Evolutionary conservation across 208 protist species (phyloP), one percentile per base, ranked within the genome.

Genomic region (Novymonas esmeraldas): DNA sequence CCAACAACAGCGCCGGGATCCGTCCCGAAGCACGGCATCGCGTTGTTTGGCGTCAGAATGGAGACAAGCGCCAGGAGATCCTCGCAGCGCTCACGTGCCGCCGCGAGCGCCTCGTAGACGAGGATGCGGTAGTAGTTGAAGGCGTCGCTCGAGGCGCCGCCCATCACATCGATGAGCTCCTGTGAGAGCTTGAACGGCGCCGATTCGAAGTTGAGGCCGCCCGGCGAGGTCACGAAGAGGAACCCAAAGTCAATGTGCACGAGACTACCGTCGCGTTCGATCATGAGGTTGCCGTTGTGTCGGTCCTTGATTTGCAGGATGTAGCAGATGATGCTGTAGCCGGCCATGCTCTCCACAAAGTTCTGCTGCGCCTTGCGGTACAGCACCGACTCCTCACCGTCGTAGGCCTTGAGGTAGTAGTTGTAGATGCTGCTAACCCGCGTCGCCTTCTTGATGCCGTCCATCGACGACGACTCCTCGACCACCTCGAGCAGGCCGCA

Each of bases 191-290:
- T 98, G 76, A 98, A 98, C 2, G 95, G 95, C 3, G 92, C 91
- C 2, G 87, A 96, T 73, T 98, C 95, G 74, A 98, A 97, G 61
- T 96, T 96, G 24, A 98, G 69, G 31, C 96, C 94, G 11, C 97
- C 97, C 18, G 98, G 98, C 10, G 95, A 98, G n/a, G 94, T 98
- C 28, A 86, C 85, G 44, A 99, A 87, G 42, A 99, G 89, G 74
- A 99, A 99, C 14, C 98, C 98, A 85, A 99, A 99, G 81, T 99
- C 98, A 64, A 99, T 99, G 80, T 99, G 98, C 11, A 99, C 82
- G 33, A 99, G 57, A 34, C 82, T 63, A 38, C 98, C 98, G n/a
- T 93, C 72, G 42, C 80, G 81, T 9, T 85, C 76, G 20, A 99
- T 79, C 82, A 98, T 90, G 51, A 99, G 89, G 79, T 98, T 98